phyloP scores from a whole-genome alignment of 1,139 yeast species.

The Yamadazyma dendronema region DNA sequence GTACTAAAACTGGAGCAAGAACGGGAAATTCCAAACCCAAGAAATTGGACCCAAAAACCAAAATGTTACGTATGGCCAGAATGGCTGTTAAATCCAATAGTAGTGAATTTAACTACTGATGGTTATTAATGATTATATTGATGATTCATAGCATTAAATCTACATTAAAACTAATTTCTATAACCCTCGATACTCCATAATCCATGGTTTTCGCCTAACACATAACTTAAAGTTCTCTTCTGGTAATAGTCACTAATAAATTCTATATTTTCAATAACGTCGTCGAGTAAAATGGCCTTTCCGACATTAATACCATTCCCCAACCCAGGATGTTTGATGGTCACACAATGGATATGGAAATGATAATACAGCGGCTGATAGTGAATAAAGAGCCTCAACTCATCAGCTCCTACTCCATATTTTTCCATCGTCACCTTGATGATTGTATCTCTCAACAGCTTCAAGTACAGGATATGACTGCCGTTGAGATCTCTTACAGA shows the following conservation, averaged over 20 bases:
- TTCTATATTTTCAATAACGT: slow-evolving; percentile 69
- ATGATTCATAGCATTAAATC: neutral
- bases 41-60: slow-evolving; percentile 64
- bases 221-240: slow-evolving; percentile 47
- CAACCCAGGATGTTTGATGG: slow-evolving; percentile 66
- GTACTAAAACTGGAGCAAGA: slow-evolving; percentile 18
- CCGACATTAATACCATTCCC: slow-evolving; percentile 76
- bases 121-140: neutral
- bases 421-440: slow-evolving; percentile 46
- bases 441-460: slow-evolving; percentile 43
- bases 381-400: slow-evolving; percentile 74
- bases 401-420: slow-evolving; percentile 37
- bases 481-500: slow-evolving; percentile 72
- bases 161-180: slow-evolving; percentile 9
- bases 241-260: slow-evolving; percentile 47
- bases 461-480: slow-evolving; percentile 57
- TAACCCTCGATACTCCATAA: slow-evolving; percentile 53
- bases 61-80: slow-evolving; percentile 77
- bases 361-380: slow-evolving; percentile 97
- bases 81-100: slow-evolving; percentile 60
- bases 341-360: slow-evolving; percentile 90
- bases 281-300: slow-evolving; percentile 79
- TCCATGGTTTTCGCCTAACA: slow-evolving; percentile 75
- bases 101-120: slow-evolving; percentile 70
- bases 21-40: slow-evolving; percentile 32